Base-by-base conservation (phyloP, 2,329 filamentous ascomycete species). In the Colletotrichum cuscutae region DNA sequence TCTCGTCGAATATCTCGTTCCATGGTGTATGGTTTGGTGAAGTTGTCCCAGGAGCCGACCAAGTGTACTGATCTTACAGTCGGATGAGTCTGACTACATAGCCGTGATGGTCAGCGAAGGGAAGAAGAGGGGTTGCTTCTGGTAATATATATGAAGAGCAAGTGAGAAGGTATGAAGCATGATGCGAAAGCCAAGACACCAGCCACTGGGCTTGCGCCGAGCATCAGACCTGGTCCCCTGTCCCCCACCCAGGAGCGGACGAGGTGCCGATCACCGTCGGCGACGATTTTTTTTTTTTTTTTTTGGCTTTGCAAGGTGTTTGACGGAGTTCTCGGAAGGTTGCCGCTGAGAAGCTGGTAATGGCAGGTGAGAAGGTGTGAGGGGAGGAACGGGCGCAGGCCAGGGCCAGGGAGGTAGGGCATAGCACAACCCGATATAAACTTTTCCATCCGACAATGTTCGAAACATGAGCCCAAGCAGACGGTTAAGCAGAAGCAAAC, bases 11-110 rank as follows among this genome's bases (percentile, higher is more conserved):
- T 85, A 83, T 98, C 96, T 77, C 91, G 90, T 81, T 96, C 91
- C 91, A 98, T 95, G 58, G 86, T 86, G 86, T 98, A 96, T 62
- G 90, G 86, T 79, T 89, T 91, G 73, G 88, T 87, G 84, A 98
- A 98, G 85, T 98, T 98, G 85, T 98, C 95, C 96, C 96, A 98
- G 75, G 95, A 98, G 75, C 96, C 96, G 77, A 97, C 88, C 58
- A 98, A 88, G 79, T 94, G 91, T 76, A 98, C 94, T 57, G 92
- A 92, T 75, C 88, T 87, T 75, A 91, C 88, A 64, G 89, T 87
- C 75, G 89, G 87, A 76, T 88, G 81, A 67, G 90, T 91, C 83
- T 89, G 87, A 79, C 90, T 92, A 80, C 69, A 13, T 26, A 77
- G 59, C 71, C 30, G n/a, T 13, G 2, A 15, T 69, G 68, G 76